Evolutionary conservation across 31 red algal genomes (phyloP).

Genomic region (Endocladia muricata): DNA sequence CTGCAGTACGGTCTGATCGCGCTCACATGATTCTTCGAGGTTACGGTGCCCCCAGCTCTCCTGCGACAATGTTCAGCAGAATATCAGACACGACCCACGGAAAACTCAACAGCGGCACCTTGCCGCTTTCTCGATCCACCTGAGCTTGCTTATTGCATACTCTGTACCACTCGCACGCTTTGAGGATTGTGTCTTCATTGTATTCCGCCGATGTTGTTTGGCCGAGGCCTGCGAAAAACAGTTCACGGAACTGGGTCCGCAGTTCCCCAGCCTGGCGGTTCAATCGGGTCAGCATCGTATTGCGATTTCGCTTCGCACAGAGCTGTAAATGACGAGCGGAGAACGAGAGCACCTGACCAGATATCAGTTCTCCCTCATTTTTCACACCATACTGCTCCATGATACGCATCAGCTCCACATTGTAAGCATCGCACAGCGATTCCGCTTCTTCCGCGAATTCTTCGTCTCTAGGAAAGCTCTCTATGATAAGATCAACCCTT

Average conservation of each 20-base stretch:
- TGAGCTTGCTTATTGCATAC: conserved; percentile 17
- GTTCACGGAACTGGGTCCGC: conserved; percentile 24
- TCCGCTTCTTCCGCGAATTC: conserved; percentile 15
- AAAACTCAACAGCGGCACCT: conserved; percentile 14
- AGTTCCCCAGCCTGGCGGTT: conserved; percentile 20
- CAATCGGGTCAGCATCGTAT: conserved; percentile 7
- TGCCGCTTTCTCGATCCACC: conserved; percentile 7
- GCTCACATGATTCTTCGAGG: neutral
- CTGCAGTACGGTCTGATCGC: too few relatives aligned
- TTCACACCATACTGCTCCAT: conserved; percentile 45
- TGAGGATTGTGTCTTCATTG: neutral
- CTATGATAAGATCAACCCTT: conserved; percentile 13
- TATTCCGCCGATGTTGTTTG: neutral
- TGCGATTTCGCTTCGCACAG: conserved; percentile 4
- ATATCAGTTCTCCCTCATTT: conserved; percentile 50
- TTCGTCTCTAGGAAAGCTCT: conserved; percentile 1
- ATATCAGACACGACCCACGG: conserved; percentile 52
- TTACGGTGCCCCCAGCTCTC: neutral
- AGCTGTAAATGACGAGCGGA: conserved; percentile 5
- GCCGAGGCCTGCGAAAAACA: conserved; percentile 16
- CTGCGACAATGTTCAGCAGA: conserved; percentile 2
- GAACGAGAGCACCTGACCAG: conserved; percentile 41
- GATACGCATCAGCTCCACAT: conserved; percentile 26
- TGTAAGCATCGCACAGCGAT: conserved; percentile 12
- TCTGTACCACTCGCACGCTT: conserved; percentile 41